Evolutionary conservation across 306 rosid species (phyloP).

Genomic region (Neltuma alba): DNA sequence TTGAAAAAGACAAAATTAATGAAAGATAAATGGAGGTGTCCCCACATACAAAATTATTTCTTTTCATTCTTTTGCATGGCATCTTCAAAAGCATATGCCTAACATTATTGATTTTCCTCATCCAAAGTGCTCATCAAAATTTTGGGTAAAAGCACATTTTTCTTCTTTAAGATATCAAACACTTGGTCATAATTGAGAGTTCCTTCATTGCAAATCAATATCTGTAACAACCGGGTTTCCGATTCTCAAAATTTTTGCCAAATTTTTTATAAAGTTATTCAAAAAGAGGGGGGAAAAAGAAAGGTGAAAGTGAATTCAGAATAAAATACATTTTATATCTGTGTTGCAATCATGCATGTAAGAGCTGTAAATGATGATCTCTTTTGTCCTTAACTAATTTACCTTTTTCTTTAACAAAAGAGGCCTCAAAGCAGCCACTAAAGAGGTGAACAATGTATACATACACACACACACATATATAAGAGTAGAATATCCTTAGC

Average conservation of each 20-base stretch:
- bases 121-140: background rate
- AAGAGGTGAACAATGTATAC: background rate
- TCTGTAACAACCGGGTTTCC: background rate
- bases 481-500: background rate
- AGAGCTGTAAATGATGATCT: background rate
- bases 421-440: background rate
- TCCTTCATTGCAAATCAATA: background rate
- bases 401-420: background rate
- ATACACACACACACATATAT: too few relatives aligned
- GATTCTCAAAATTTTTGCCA: background rate
- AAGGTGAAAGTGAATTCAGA: background rate
- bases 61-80: constrained; percentile 31
- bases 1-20: background rate
- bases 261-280: background rate
- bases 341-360: background rate
- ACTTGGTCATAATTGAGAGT: background rate
- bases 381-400: background rate
- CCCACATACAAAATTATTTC: constrained; percentile 12
- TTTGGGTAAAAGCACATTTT: constrained; percentile 31
- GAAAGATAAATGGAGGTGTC: constrained; percentile 6
- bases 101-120: constrained; percentile 1
- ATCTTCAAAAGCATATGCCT: constrained; percentile 55
- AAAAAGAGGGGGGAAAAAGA: background rate
- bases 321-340: background rate
- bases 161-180: background rate